Evolutionary conservation across 2,329 filamentous ascomycete genomes (phyloP), one percentile per base, ranked within the genome.

Genomic region (Hymenoscyphus infarciens): DNA sequence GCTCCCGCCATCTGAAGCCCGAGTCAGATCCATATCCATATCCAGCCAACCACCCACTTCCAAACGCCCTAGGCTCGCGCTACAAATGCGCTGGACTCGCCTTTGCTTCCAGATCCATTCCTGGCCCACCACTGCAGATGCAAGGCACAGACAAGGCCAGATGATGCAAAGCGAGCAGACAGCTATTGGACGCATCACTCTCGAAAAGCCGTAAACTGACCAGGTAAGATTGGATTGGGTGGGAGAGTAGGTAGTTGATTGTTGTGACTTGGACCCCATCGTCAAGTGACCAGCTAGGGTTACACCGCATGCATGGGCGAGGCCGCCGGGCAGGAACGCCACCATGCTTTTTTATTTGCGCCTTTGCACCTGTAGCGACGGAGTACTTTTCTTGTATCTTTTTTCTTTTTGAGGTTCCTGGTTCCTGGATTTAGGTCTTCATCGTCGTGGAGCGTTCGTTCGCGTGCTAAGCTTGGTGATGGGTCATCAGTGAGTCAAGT

Each of bases 91-190:
- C 42, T 25, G 19, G 22, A 25, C 45, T 33, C 27, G 25, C 15
- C 29, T 45, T 45, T 56, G 19, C 22, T 38, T 42, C 22, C 54
- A 27, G 45, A 56, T 38, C 56, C 16, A 45, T 22, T 42, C 22
- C 42, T 49, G n/a, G 45, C 60, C 35, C 33, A 57, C 22, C 42
- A 57, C 61, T 64, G 64, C 63, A 64, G 42, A 63, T 64, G 65
- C 65, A 66, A 66, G 65, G 65, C 63, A 66, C 65, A 52, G 55
- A 42, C 27, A 39, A 58, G 52, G 35, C 61, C 61, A 64, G 63
- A 64, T 66, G 63, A 63, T 63, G 61, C 63, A 53, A 63, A 56
- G 52, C 57, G 19, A 35, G 22, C 11, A 16, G 56, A 49, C 19
- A 29, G 13, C 39, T 52, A 56, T 63, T 63, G 61, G 57, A 39